Conservation (phyloP, 192 early-diverging fungal genomes). For the Rhizophlyctis rosea region DNA sequence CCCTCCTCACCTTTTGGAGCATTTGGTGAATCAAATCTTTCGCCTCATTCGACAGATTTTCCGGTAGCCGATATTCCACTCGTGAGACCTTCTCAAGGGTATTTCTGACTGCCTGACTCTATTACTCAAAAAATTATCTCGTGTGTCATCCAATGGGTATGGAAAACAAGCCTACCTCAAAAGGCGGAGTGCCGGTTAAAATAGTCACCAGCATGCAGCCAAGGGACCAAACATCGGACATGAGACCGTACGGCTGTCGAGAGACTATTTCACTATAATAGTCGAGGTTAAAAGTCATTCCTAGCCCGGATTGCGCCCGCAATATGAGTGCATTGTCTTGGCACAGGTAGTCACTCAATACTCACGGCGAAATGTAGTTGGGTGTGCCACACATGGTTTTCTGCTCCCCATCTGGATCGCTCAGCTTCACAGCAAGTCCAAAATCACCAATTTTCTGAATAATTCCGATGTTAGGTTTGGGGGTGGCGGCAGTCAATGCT, state of each 20-base stretch:
- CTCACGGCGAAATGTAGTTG: constrained; percentile 72
- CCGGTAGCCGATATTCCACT: constrained; percentile 55
- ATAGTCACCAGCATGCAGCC: constrained; percentile 74
- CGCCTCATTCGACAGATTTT: constrained; percentile 48
- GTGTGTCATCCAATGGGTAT: neutral
- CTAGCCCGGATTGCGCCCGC: too few species aligned
- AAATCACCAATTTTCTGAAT: constrained; percentile 73
- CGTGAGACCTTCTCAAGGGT: constrained; percentile 55
- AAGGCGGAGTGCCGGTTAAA: constrained; percentile 69
- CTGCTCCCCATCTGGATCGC: constrained; percentile 52
- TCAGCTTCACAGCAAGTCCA: constrained; percentile 62
- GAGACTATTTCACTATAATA: constrained; percentile 61
- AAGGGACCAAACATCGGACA: constrained; percentile 74
- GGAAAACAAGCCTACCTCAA: constrained; percentile 41
- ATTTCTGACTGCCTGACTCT: constrained; percentile 47
- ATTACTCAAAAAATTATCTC: neutral
- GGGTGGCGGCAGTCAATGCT: neutral
- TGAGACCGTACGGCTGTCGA: constrained; percentile 65
- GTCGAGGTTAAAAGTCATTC: too few species aligned
- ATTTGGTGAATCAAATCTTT: constrained; percentile 52
- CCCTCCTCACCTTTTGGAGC: constrained; percentile 46
- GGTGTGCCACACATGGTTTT: constrained; percentile 77
- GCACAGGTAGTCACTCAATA: too few species aligned
- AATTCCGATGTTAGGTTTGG: neutral
- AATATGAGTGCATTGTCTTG: too few species aligned